Base-by-base conservation (phyloP, 2,329 filamentous ascomycete genomes). In the Fusarium pininemorale region DNA sequence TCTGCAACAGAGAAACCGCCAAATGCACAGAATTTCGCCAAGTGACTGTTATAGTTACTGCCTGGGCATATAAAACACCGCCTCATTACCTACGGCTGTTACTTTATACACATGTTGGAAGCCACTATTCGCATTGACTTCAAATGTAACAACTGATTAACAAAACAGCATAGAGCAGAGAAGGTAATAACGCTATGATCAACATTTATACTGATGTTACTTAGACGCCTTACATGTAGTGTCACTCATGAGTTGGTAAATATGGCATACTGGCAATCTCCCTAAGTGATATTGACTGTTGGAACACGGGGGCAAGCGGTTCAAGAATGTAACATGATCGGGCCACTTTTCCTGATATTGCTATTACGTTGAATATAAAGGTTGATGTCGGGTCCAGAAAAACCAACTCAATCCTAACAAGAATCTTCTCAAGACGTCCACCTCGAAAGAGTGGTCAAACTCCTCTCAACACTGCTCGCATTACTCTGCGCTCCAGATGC, bases 161-260 rank as follows among this genome's bases (percentile, higher is more conserved):
- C 20, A 28, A n/a, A 14, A 39, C 15, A 30, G 11, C 20, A 55
- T 13, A 55, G 20, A n/a, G 51, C 20, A 30, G 26, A 41, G 20
- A n/a, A 16, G 7, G 13, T 18, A 38, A 5, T 13, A 13, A 38
- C 14, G 15, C 15, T 6, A 12, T 54, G 15, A 28, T n/a, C 1
- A 22, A 26, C 3, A 26, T 4, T 15, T 12, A 10, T 4, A 18
- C 12, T 22, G 5, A 28, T 9, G 11, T 14, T 5, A 2, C 0
- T 22, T 54, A 7, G 24, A n/a, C 6, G 51, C 7, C 14, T 26
- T n/a, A 5, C 13, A 28, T 39, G 12, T 10, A 13, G 24, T 38
- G 13, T 39, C 51, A 38, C 35, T 16, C 51, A 20, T 51, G 48
- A 35, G 30, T 14, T 51, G 22, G 32, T 24, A 14, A 24, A n/a